Base-by-base conservation (phyloP, 441 rosid species). In the Pelargonium cotyledonis region DNA sequence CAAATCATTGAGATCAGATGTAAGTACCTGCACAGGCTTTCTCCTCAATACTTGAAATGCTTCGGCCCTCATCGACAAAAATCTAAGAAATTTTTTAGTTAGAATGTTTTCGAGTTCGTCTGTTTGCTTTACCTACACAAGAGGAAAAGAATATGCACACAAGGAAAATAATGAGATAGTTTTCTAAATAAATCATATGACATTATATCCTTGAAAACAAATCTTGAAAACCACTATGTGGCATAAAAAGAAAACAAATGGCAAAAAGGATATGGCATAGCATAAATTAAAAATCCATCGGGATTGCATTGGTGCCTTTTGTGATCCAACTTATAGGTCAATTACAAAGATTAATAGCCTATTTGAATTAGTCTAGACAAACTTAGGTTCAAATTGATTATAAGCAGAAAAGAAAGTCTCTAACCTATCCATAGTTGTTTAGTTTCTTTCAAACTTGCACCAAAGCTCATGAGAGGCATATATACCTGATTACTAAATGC, bases 11-110 rank as follows among this genome's bases (percentile, higher is more conserved):
- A 77, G 49, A 66, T 57, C 6, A 47, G 71, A 70, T 16, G 31
- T 46, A 18, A 60, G 19, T 76, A 88, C 96, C 92, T 90, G 96
- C 6, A 91, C 93, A 15, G 99, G 96, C 76, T 91, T 95, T 82
- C 99, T 85, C 74, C 99, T 86, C 72, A 91, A 81, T 61, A 95
- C 97, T 76, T 88, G 97, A 84, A 95, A 91, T 73, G 97, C 99
- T 82, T 95, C 97, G 75, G 99, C 96, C 72, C 97, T 90, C 92
- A 92, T 95, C 18, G 99, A 95, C 84, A 95, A 81, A 84, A 95
- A 95, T 80, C 95, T 84, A 61, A 94, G 92, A 69, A 94, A 91
- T 75, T 90, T 94, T 74, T 90, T 94, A 57, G 94, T 78, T 70
- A 94, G 79, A 68, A 94, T 91, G 76, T 92, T 94, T 79, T 94